Evolutionary conservation across 73 alveolate genomes (phyloP), one percentile per base, ranked within the genome.

Genomic region (Loxodes magnus): DNA sequence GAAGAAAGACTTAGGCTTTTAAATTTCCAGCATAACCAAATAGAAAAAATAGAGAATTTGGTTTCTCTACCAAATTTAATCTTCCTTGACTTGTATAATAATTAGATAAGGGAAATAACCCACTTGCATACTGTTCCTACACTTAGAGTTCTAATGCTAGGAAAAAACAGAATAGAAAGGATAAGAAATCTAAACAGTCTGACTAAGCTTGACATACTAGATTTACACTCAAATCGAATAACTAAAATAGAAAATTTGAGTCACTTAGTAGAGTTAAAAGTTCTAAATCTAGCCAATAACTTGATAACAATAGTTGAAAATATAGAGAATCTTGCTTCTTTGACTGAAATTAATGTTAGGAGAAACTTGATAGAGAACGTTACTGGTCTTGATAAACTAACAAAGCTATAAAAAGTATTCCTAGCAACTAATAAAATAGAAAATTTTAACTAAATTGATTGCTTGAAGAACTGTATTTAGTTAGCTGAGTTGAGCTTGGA

Each of bases 191-290:
- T 79, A 35, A 77, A 73, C 28, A 48, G 64, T 54, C 51, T 79
- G 9, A 71, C 69, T 12, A 81, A 68, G 46, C 53, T 79, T 34
- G 93, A 79, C 51, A 90, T 79, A 21, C 62, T 79, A 1, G 93
- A 79, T 67, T 52, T 79, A 48, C 93, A 79, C 51, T 56, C 82
- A 56, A 79, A 79, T 77, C 48, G 71, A 51, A 79, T 79, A 23
- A 48, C 57, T 36, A 69, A 75, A 54, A 74, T 79, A 35, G 93
- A 79, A 68, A 79, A 79, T 39, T 58, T 79, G 14, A 42, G 51
- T n/a, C 20, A 57, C 10, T 38, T 79, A 22, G 61, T 51, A 53
- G 69, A 71, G 30, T 50, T 79, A 36, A 79, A 74, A 75, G 69
- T 79, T 14, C 41, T 79, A 30, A 79, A 79, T 59, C 49, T 79